These are phyloP conservation scores for Fusarium pseudograminearum DNA, from an alignment of 2,329 filamentous ascomycete species.

Conservation along the genomic window DNA sequence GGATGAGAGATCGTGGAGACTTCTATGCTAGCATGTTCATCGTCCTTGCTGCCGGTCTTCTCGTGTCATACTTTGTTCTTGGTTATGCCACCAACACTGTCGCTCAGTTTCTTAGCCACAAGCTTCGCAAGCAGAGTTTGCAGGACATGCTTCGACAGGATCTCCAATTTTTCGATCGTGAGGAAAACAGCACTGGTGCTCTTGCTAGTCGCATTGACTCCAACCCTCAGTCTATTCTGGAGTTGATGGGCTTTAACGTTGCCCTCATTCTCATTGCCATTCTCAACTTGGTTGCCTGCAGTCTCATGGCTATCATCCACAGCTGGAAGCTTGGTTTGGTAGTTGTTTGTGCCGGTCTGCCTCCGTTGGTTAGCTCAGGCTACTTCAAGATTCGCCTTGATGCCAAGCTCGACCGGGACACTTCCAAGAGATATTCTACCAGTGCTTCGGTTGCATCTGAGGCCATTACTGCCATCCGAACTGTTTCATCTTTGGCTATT, in stretches of 20 bases:
- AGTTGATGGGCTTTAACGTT: slow-evolving; percentile 59
- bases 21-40: slow-evolving; percentile 69
- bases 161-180: slow-evolving; percentile 57
- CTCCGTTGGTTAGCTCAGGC: slow-evolving; percentile 53
- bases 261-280: slow-evolving; percentile 55
- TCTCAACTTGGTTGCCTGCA: slow-evolving; percentile 54
- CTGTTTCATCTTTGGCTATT: slow-evolving; percentile 58
- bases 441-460: slow-evolving; percentile 60
- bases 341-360: slow-evolving; percentile 58
- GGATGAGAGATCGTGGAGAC: slow-evolving; percentile 57
- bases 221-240: slow-evolving; percentile 55
- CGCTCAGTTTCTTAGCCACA: slow-evolving; percentile 47
- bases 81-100: slow-evolving; percentile 53
- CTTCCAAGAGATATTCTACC: slow-evolving; percentile 51
- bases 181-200: slow-evolving; percentile 56
- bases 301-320: slow-evolving; percentile 58
- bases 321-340: slow-evolving; percentile 64
- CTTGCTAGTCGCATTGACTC: slow-evolving; percentile 53
- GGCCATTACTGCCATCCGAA: slow-evolving; percentile 55
- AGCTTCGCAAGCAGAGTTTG: slow-evolving; percentile 46
- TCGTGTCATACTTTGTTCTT: slow-evolving; percentile 58
- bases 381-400: slow-evolving; percentile 57
- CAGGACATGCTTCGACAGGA: slow-evolving; percentile 55
- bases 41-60: slow-evolving; percentile 59
- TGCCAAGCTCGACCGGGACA: slow-evolving; percentile 53